A percentile compares a stretch with the other conserved stretches of the same genome.
Conservation (phyloP, 1,284 basidiomycete species). For the Leucoagaricus sp. region DNA sequence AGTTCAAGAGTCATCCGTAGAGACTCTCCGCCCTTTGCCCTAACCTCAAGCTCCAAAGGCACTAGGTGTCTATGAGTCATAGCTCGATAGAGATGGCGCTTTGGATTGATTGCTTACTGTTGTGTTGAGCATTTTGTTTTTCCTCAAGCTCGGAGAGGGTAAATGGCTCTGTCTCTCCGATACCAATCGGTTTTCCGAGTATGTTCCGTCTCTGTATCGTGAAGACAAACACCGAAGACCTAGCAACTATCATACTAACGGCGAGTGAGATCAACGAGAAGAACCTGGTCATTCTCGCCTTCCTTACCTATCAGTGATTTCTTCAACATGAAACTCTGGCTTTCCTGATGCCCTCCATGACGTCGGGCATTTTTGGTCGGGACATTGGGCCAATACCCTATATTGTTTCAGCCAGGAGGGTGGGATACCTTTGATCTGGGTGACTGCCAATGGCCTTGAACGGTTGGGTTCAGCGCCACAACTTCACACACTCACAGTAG, state of each 20-base stretch:
- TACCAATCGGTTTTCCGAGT: not conserved
- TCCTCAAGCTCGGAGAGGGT: not conserved
- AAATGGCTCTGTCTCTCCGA: not conserved
- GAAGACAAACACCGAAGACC: not conserved
- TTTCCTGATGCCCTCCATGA: slow-evolving; percentile 3
- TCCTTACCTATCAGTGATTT: not conserved
- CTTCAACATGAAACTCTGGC: not conserved
- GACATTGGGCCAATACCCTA: not conserved
- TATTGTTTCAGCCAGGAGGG: slow-evolving; percentile 1
- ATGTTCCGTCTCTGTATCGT: not conserved
- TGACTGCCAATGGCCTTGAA: not conserved
- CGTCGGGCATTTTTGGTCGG: not conserved
- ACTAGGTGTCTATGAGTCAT: too few species aligned
- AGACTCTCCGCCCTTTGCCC: not conserved
- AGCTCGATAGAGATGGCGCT: not conserved
- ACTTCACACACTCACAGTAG: slow-evolving; percentile 4
- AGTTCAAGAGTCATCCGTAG: not conserved
- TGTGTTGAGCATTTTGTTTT: not conserved
- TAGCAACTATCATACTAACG: not conserved
- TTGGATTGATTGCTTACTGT: not conserved
- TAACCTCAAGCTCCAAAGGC: not conserved
- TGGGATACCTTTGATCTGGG: not conserved
- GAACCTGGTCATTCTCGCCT: too few species aligned
- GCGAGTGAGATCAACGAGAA: not conserved
- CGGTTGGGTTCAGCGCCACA: not conserved